These are phyloP conservation scores for Jamesozyma jinghongensis DNA, from an alignment of 805 yeast species.

Conservation along the genomic window DNA sequence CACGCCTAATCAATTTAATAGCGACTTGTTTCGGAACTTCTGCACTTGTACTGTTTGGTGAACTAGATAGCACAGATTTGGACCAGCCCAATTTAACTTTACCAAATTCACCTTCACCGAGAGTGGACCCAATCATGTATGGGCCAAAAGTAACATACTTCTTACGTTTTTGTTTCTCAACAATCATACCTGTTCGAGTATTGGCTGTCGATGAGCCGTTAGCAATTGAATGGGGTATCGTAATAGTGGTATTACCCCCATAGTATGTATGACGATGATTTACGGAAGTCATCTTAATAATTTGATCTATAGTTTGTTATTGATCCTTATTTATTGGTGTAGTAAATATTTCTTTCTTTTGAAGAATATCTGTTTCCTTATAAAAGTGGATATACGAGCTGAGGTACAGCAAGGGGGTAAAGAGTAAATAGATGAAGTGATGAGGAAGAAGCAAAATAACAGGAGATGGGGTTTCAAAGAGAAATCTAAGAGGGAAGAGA, in stretches of 20 bases:
- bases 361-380: too few species aligned
- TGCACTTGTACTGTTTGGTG: constrained; percentile 5
- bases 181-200: background rate
- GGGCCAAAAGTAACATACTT: constrained; percentile 77
- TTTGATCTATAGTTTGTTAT: too few species aligned
- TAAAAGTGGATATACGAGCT: too few species aligned
- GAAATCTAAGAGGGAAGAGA: too few species aligned
- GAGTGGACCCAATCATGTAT: constrained; percentile 80
- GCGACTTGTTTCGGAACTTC: constrained; percentile 72
- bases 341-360: too few species aligned
- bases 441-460: too few species aligned
- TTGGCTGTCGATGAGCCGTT: background rate
- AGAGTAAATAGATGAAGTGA: too few species aligned
- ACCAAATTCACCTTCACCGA: constrained; percentile 98
- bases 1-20: constrained; percentile 81
- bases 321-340: too few species aligned
- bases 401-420: too few species aligned
- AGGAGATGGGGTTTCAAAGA: too few species aligned
- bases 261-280: constrained; percentile 26
- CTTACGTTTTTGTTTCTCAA: background rate
- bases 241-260: constrained; percentile 17
- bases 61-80: constrained; percentile 29
- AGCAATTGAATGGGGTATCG: constrained; percentile 1
- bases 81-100: constrained; percentile 98
- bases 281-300: background rate